Conservation (phyloP, 768 basidiomycete genomes). For the Tylopilus sp. region DNA sequence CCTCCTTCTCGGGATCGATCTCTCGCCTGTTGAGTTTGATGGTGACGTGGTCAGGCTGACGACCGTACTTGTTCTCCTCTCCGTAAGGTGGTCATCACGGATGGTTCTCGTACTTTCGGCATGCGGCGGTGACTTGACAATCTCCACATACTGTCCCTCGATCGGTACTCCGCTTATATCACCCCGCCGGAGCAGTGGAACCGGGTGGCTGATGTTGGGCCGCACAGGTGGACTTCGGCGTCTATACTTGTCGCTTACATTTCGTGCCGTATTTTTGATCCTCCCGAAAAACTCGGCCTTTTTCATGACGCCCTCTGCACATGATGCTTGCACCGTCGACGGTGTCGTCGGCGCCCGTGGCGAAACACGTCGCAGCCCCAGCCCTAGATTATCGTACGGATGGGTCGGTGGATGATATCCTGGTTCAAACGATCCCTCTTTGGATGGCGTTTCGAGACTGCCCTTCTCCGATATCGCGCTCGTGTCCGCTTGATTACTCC, state of each 20-base stretch:
- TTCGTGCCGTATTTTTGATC: slow-evolving; percentile 60
- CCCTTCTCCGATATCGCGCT: slow-evolving; percentile 30
- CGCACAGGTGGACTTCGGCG: slow-evolving; percentile 36
- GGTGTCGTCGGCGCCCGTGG: slow-evolving; percentile 44
- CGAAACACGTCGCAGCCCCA: slow-evolving; percentile 50
- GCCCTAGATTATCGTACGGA: slow-evolving; percentile 29
- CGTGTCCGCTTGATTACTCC: slow-evolving; percentile 28
- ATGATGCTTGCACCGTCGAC: slow-evolving; percentile 28
- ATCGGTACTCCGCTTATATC: slow-evolving; percentile 23
- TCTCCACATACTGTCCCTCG: slow-evolving; percentile 34
- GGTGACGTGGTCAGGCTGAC: slow-evolving; percentile 53
- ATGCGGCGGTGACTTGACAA: slow-evolving; percentile 16
- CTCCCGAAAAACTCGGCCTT: slow-evolving; percentile 68
- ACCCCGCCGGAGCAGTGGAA: slow-evolving; percentile 32
- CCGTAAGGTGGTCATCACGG: slow-evolving; percentile 32
- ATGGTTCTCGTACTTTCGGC: slow-evolving; percentile 36
- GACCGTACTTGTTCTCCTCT: slow-evolving; percentile 38
- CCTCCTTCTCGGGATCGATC: slow-evolving; percentile 64
- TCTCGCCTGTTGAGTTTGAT: slow-evolving; percentile 59
- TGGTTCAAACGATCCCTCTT: slow-evolving; percentile 14
- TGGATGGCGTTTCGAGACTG: slow-evolving; percentile 28
- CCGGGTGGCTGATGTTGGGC: slow-evolving; percentile 60
- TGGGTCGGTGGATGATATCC: slow-evolving; percentile 16
- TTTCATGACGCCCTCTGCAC: slow-evolving; percentile 56
- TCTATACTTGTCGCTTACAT: slow-evolving; percentile 61